phyloP scores from a whole-genome alignment of 805 yeast species.

The Pichia exigua region DNA sequence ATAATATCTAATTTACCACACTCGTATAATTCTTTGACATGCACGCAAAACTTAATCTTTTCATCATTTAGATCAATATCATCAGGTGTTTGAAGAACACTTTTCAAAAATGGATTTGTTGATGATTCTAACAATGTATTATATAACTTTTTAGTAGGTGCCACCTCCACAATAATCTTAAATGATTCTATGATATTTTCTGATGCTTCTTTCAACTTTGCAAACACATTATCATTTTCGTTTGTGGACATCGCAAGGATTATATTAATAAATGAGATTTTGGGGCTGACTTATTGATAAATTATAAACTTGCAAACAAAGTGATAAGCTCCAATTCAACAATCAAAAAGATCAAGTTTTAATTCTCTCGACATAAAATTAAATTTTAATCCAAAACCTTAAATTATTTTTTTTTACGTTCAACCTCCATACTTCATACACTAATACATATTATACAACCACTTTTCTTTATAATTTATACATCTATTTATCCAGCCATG shows the following conservation, averaged over 20 bases:
- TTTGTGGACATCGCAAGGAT: background rate
- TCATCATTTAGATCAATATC: slow-evolving; percentile 36
- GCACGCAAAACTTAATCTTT: slow-evolving; percentile 51
- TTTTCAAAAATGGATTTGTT: slow-evolving; percentile 16
- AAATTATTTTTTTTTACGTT: too few relatives aligned
- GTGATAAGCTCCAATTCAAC: too few relatives aligned
- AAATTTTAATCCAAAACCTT: too few relatives aligned
- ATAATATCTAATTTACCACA: slow-evolving; percentile 41
- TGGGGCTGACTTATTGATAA: too few relatives aligned
- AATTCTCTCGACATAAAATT: too few relatives aligned
- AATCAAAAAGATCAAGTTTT: too few relatives aligned
- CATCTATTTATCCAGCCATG: slow-evolving; percentile 22
- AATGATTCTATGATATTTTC: slow-evolving; percentile 1
- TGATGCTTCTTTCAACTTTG: slow-evolving; percentile 7
- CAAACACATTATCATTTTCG: background rate
- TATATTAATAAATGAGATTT: too few relatives aligned
- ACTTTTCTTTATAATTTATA: background rate
- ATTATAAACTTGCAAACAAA: too few relatives aligned
- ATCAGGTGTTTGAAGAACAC: slow-evolving; percentile 21
- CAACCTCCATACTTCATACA: too few relatives aligned
- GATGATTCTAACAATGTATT: slow-evolving; percentile 15
- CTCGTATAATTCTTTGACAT: slow-evolving; percentile 45
- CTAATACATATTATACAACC: background rate
- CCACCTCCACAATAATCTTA: slow-evolving; percentile 6
- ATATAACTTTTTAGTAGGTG: slow-evolving; percentile 8